Conservation (phyloP, 345 rosid species). For the Populus simonii region DNA sequence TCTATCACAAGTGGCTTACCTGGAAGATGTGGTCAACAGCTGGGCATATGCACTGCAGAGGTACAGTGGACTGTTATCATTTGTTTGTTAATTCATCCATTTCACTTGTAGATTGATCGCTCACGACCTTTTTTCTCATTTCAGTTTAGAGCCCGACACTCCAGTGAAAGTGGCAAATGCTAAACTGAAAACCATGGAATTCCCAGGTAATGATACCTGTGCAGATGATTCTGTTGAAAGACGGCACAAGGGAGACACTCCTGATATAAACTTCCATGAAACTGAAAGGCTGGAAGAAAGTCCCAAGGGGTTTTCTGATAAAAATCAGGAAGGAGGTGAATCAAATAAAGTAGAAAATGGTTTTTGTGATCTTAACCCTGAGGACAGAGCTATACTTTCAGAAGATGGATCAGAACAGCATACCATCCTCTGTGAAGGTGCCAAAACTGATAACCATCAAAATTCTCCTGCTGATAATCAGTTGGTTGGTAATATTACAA, state of each 20-base stretch:
- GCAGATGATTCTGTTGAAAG: conserved; percentile 24
- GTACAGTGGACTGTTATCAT: conserved; percentile 33
- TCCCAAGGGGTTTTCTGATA: conserved; percentile 20
- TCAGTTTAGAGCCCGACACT: conserved; percentile 64
- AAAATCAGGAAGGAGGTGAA: conserved; percentile 29
- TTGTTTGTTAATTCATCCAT: conserved; percentile 15
- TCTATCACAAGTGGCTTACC: conserved; percentile 85
- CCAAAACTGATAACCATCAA: conserved; percentile 22
- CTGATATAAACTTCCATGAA: conserved; percentile 19
- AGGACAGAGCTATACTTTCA: conserved; percentile 9
- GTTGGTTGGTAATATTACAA: conserved; percentile 13
- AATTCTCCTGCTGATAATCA: conserved; percentile 28
- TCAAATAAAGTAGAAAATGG: conserved; percentile 23
- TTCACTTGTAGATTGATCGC: background rate
- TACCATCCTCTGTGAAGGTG: conserved; percentile 16
- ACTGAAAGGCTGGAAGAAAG: conserved; percentile 33
- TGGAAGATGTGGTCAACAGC: conserved; percentile 86
- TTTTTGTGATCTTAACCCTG: conserved; percentile 21
- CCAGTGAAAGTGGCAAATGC: conserved; percentile 39
- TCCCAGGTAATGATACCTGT: conserved; percentile 16
- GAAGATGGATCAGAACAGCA: conserved; percentile 26
- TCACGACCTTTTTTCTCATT: conserved; percentile 16
- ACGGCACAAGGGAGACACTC: conserved; percentile 29
- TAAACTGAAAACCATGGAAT: conserved; percentile 29
- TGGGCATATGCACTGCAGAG: conserved; percentile 86